Conservation (phyloP, 768 basidiomycete genomes). For the Piloderma croceum region DNA sequence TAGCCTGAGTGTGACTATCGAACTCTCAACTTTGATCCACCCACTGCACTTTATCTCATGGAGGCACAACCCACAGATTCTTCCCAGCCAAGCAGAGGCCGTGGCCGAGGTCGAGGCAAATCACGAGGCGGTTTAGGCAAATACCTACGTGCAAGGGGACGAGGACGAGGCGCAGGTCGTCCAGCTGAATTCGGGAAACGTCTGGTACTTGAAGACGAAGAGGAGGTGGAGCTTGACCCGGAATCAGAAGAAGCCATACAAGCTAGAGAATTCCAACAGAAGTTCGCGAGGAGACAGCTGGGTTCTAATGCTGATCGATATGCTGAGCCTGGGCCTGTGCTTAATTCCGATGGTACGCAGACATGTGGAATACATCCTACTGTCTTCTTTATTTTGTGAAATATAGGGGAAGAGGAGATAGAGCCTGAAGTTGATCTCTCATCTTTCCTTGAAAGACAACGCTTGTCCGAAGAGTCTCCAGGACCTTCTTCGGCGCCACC, state of each 20-base stretch:
- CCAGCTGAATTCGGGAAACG: constrained; percentile 63
- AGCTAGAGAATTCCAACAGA: constrained; percentile 42
- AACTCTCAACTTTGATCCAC: too few relatives aligned
- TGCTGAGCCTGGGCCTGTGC: constrained; percentile 59
- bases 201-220: constrained; percentile 57
- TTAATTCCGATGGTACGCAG: constrained; percentile 62
- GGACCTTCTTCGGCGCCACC: constrained; percentile 11
- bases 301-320: constrained; percentile 73
- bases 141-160: constrained; percentile 65
- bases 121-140: constrained; percentile 70
- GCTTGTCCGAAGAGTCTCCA: constrained; percentile 33
- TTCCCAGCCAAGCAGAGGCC: too few relatives aligned
- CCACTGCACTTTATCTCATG: too few relatives aligned
- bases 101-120: constrained; percentile 47
- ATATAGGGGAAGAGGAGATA: constrained; percentile 53
- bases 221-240: constrained; percentile 26
- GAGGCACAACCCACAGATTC: too few relatives aligned
- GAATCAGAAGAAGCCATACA: constrained; percentile 44
- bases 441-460: constrained; percentile 59
- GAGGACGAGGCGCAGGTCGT: constrained; percentile 53
- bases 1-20: too few relatives aligned
- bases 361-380: neutral
- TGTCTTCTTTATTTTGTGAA: constrained; percentile 1
- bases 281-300: constrained; percentile 54
- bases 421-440: constrained; percentile 75